Base-by-base conservation (phyloP, 129 eudicot species). In the Flaveria robusta region DNA sequence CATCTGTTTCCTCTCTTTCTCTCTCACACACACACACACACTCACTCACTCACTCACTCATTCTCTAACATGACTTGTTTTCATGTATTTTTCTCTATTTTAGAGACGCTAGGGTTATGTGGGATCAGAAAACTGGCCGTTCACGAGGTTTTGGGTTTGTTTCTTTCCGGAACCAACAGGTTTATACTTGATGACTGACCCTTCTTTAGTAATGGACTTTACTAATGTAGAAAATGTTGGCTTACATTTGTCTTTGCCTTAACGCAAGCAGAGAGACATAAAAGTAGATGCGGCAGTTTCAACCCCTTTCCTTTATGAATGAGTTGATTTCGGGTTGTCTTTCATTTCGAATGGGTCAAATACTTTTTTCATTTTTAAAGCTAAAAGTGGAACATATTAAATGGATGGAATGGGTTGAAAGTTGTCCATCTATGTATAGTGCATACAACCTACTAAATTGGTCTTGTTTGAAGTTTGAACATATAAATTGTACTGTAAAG, bases 141-240 rank as follows among this genome's bases (percentile, higher is more conserved):
- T 92, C 98, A 52, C 87, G 98, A 74, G 98, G 98, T 59, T 92
- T 86, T 83, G 98, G 98, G 71, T 92, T 92, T 80, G 98, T 92
- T 66, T 88, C 98, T 64, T 93, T 93, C 78, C 87, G 98, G 51
- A 86, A 83, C 79, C 98, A 93, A 70, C 98, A 83, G 88, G 98
- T 93, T 56, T 72, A 5, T 64, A 13, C 68, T 37, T 67, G 24
- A 31, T 68, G 46, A 60, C 68, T 26, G 31, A 5, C 34, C 6
- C 11, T 56, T 56, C 64, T 56, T 56, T 56, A 56, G 0, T 11
- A 29, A 3, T 56, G 34, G 20, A 56, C 31, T 56, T 56, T 10
- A 20, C 16, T 56, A 7, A 56, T 56, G 34, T 31, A 56, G 31
- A 56, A 56, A 56, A 9, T 8, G 31, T 31, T 23, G 6, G 29